Evolutionary conservation across 495 filamentous ascomycete species (phyloP).

Genomic region (Articulospora tetracladia): DNA sequence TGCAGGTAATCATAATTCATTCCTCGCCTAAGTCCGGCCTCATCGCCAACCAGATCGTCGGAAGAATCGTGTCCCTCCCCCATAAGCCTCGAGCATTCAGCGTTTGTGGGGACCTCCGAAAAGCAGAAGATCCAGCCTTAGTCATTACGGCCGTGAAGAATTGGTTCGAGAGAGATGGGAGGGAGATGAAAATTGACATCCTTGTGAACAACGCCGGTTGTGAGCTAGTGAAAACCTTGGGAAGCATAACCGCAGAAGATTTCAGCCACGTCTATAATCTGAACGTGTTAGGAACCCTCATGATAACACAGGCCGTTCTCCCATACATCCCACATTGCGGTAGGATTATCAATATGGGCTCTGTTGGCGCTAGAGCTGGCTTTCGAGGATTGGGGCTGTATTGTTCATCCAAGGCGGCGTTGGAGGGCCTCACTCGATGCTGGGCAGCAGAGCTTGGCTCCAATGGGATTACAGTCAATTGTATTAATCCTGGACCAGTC

Average conservation of each 20-base stretch:
- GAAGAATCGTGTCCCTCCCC: slow-evolving; percentile 25
- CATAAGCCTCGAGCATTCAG: slow-evolving; percentile 38
- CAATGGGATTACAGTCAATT: slow-evolving; percentile 58
- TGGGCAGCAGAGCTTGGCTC: slow-evolving; percentile 59
- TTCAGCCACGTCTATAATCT: slow-evolving; percentile 50
- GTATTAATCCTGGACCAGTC: slow-evolving; percentile 59
- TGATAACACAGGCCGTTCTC: slow-evolving; percentile 44
- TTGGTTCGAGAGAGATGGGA: slow-evolving; percentile 40
- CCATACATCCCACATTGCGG: not conserved
- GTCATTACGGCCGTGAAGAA: slow-evolving; percentile 55
- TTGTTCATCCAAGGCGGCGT: slow-evolving; percentile 57
- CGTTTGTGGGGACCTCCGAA: slow-evolving; percentile 57
- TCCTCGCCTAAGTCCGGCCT: slow-evolving; percentile 27
- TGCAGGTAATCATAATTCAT: not conserved
- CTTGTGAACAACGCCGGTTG: slow-evolving; percentile 59
- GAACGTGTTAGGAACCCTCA: slow-evolving; percentile 65
- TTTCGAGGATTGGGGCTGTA: slow-evolving; percentile 32
- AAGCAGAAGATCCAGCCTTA: slow-evolving; percentile 50
- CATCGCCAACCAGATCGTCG: slow-evolving; percentile 49
- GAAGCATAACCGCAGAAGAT: slow-evolving; percentile 48
- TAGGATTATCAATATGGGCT: slow-evolving; percentile 16
- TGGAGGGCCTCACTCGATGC: slow-evolving; percentile 63
- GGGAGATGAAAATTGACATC: slow-evolving; percentile 49
- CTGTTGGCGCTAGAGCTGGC: slow-evolving; percentile 1
- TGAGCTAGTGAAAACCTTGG: slow-evolving; percentile 47